Conservation (phyloP, 1,284 basidiomycete species). For the Limonomyces culmigenus region DNA sequence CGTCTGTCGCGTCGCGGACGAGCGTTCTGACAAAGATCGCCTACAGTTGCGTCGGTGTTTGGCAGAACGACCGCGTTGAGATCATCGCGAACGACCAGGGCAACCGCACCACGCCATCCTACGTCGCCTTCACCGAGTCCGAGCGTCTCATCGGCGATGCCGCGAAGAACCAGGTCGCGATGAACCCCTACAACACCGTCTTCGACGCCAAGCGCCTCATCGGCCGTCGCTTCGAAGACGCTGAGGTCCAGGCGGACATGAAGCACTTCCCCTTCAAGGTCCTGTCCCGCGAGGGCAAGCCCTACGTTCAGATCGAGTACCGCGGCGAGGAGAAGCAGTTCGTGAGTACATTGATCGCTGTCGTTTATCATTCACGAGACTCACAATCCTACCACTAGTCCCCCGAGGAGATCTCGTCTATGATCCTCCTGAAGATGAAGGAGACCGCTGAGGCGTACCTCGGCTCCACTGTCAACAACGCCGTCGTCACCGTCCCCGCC, state of each 20-base stretch:
- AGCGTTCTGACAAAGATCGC: constrained; percentile 3
- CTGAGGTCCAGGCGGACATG: constrained; percentile 87
- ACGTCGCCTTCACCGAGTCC: constrained; percentile 83
- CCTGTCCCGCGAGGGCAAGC: constrained; percentile 71
- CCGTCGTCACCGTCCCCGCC: constrained; percentile 89
- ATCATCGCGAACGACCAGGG: constrained; percentile 98
- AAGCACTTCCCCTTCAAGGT: constrained; percentile 95
- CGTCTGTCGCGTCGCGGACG: constrained; percentile 3
- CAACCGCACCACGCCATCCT: constrained; percentile 91
- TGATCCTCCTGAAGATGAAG: constrained; percentile 97
- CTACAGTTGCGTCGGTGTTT: constrained; percentile 75
- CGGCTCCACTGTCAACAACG: constrained; percentile 68
- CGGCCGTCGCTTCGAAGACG: constrained; percentile 71
- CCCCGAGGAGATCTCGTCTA: constrained; percentile 94
- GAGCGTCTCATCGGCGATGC: constrained; percentile 95
- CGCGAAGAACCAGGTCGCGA: constrained; percentile 88
- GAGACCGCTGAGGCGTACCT: constrained; percentile 97
- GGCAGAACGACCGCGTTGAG: constrained; percentile 97
- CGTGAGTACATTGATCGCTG: constrained; percentile 30
- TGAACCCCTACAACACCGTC: constrained; percentile 71
- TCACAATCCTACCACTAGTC: constrained; percentile 28
- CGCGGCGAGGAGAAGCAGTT: constrained; percentile 88
- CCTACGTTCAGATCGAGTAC: constrained; percentile 80
- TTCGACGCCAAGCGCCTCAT: constrained; percentile 88
- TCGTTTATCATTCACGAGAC: constrained; percentile 2